These are phyloP conservation scores for Plasmodium fragile DNA, from an alignment of 169 alveolate genomes.

Conservation along the genomic window DNA sequence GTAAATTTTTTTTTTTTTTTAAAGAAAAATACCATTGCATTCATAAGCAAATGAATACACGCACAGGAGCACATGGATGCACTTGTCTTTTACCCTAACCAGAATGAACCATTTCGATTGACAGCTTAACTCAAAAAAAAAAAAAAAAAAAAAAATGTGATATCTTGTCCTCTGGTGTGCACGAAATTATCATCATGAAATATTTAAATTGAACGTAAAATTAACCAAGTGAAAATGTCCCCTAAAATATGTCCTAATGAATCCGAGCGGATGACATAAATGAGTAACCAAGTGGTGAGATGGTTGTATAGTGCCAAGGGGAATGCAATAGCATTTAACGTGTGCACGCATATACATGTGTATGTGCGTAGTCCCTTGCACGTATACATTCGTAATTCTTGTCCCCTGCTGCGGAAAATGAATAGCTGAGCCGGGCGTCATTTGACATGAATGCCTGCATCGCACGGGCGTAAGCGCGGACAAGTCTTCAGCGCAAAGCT, in stretches of 20 bases:
- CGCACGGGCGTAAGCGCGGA: background rate
- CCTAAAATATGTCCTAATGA: background rate
- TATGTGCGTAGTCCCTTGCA: background rate
- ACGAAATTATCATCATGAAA: background rate
- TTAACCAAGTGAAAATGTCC: background rate
- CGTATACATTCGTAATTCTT: background rate
- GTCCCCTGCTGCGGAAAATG: background rate
- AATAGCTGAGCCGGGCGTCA: background rate
- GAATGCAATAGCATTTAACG: background rate
- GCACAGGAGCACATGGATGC: background rate
- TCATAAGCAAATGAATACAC: constrained; percentile 1
- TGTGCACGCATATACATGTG: background rate
- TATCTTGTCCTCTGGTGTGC: background rate
- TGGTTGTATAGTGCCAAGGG: background rate
- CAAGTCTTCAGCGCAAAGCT: background rate
- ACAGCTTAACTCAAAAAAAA: background rate
- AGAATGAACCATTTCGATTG: background rate
- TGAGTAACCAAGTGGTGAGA: background rate
- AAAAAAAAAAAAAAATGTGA: no score
- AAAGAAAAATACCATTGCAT: background rate
- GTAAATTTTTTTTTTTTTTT: constrained; percentile 1
- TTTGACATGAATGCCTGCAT: background rate
- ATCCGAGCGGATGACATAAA: background rate
- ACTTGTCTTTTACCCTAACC: background rate
- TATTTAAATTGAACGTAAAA: background rate